Conservation (phyloP, 345 rosid genomes). For the Crucihimalaya himalaica region DNA sequence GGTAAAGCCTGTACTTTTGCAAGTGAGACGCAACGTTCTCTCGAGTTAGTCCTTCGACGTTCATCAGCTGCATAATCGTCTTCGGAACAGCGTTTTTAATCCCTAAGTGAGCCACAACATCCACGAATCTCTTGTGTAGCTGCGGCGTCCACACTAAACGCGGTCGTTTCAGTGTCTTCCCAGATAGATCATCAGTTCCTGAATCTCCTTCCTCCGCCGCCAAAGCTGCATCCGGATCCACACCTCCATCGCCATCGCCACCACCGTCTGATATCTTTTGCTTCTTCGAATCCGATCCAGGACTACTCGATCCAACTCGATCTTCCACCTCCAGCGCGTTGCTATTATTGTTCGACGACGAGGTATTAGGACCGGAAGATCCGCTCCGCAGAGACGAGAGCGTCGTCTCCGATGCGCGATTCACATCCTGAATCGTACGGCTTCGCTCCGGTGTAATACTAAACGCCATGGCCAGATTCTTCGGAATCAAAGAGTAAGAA, state of each 20-base stretch:
- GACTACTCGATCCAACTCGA: constrained; percentile 55
- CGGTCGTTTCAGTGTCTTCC: constrained; percentile 67
- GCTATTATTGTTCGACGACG: constrained; percentile 32
- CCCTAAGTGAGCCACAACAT: constrained; percentile 86
- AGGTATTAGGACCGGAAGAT: constrained; percentile 26
- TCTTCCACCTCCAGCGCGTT: constrained; percentile 49
- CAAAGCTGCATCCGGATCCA: constrained; percentile 45
- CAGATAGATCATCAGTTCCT: constrained; percentile 64
- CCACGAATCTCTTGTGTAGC: constrained; percentile 94
- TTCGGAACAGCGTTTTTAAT: constrained; percentile 94
- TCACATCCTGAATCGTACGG: constrained; percentile 62
- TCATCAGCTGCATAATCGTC: constrained; percentile 99
- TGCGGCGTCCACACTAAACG: constrained; percentile 98
- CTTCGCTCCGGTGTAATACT: constrained; percentile 65
- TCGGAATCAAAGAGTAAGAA: constrained; percentile 63
- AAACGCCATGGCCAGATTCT: constrained; percentile 83
- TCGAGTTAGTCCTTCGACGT: constrained; percentile 89
- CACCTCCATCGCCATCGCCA: constrained; percentile 26
- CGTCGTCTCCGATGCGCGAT: constrained; percentile 70
- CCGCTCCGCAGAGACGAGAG: constrained; percentile 53
- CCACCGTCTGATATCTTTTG: constrained; percentile 52
- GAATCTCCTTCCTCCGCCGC: constrained; percentile 79
- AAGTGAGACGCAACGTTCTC: constrained; percentile 97
- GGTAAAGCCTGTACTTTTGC: constrained; percentile 87
- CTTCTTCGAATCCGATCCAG: constrained; percentile 65